Conservation (phyloP, 2,329 filamentous ascomycete species). For the Trichoderma cornu-damae region DNA sequence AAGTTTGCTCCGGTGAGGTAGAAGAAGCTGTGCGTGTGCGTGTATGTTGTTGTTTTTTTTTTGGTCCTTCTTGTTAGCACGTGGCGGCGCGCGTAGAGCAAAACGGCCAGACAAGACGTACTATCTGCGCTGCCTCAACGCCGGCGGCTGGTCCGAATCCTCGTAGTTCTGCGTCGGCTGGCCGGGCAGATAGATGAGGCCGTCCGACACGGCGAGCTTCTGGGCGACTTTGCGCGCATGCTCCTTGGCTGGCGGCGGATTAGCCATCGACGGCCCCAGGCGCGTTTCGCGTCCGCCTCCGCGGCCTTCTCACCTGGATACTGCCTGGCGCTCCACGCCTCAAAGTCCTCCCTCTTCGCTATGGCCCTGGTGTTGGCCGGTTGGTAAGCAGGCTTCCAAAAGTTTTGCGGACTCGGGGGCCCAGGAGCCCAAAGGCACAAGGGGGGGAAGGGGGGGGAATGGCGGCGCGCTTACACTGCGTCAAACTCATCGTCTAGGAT, state of each 20-base stretch:
- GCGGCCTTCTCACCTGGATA: slow-evolving; percentile 34
- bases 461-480: slow-evolving; percentile 39
- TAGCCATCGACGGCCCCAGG: not conserved
- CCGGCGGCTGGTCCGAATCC: slow-evolving; percentile 53
- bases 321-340: slow-evolving; percentile 26
- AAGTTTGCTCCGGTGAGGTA: slow-evolving; percentile 54
- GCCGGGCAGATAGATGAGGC: slow-evolving; percentile 53
- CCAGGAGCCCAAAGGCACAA: not conserved
- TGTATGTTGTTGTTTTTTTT: too few relatives aligned
- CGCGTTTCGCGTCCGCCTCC: not conserved
- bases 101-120: slow-evolving; percentile 32
- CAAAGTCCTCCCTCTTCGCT: slow-evolving; percentile 12
- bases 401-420: too few relatives aligned
- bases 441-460: not conserved
- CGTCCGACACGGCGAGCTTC: slow-evolving; percentile 44
- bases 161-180: slow-evolving; percentile 48
- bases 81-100: not conserved
- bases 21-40: slow-evolving; percentile 51
- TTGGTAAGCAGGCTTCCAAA: too few relatives aligned
- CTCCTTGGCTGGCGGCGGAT: slow-evolving; percentile 41
- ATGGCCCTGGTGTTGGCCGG: too few relatives aligned
- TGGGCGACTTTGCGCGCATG: slow-evolving; percentile 54
- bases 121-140: slow-evolving; percentile 56
- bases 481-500: slow-evolving; percentile 51
- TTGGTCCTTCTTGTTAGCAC: not conserved